Percentiles rank a stretch among this genome's conserved stretches.
Conservation (phyloP, 2,329 filamentous ascomycete genomes). For the Aureobasidium sp. region DNA sequence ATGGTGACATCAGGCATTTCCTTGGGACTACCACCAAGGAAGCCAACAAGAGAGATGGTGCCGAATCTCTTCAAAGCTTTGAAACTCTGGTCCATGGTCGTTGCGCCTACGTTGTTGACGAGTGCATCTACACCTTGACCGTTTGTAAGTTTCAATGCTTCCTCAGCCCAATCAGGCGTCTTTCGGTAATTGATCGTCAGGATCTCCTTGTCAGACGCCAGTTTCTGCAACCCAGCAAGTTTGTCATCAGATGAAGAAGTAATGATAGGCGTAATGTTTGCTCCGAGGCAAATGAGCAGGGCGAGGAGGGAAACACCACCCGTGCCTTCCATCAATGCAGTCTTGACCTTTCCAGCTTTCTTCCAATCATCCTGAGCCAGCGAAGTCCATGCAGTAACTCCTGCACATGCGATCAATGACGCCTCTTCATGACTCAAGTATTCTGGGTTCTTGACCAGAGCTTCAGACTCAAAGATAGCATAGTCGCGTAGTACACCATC, state of each 20-base stretch:
- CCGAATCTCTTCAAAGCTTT: slow-evolving; percentile 46
- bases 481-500: slow-evolving; percentile 49
- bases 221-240: slow-evolving; percentile 21
- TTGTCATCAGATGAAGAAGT: slow-evolving; percentile 32
- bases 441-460: slow-evolving; percentile 39
- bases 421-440: slow-evolving; percentile 43
- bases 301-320: slow-evolving; percentile 34
- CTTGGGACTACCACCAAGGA: slow-evolving; percentile 34
- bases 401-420: slow-evolving; percentile 48
- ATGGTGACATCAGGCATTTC: too few species aligned
- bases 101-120: slow-evolving; percentile 32
- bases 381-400: slow-evolving; percentile 51
- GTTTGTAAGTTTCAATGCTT: slow-evolving; percentile 18
- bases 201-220: slow-evolving; percentile 29
- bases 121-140: slow-evolving; percentile 25
- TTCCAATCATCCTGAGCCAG: slow-evolving; percentile 32
- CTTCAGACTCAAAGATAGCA: slow-evolving; percentile 44
- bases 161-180: slow-evolving; percentile 29
- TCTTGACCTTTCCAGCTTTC: slow-evolving; percentile 42
- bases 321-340: slow-evolving; percentile 49
- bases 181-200: slow-evolving; percentile 26
- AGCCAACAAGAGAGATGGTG: slow-evolving; percentile 49
- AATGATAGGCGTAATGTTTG: slow-evolving; percentile 40
- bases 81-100: slow-evolving; percentile 33
- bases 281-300: slow-evolving; percentile 31